Percentiles rank a stretch among this genome's conserved stretches.
These are phyloP conservation scores for Gossypium lobatum DNA, from an alignment of 441 rosid species.

Conservation along the genomic window DNA sequence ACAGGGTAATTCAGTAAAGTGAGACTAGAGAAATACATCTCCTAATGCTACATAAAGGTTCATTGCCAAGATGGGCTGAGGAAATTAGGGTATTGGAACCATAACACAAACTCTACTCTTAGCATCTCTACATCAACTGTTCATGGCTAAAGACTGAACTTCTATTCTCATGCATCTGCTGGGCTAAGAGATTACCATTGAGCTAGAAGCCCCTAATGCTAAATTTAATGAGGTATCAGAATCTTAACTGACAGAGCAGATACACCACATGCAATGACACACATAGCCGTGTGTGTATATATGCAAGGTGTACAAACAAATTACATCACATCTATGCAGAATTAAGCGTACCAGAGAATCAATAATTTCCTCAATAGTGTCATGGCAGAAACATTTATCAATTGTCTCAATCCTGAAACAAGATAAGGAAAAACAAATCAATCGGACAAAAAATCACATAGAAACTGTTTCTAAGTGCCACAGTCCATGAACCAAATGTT, in stretches of 20 bases:
- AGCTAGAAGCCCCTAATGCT: background rate
- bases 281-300: background rate
- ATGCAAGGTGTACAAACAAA: background rate
- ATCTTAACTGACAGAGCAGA: background rate
- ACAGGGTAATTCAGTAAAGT: background rate
- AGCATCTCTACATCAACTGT: background rate
- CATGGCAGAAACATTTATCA: constrained; percentile 77
- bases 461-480: background rate
- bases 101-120: background rate
- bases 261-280: background rate
- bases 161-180: background rate
- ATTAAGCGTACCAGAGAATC: constrained; percentile 56
- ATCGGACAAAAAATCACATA: constrained; percentile 4
- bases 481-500: constrained; percentile 11
- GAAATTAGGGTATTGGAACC: background rate
- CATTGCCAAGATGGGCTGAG: background rate
- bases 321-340: background rate
- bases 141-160: background rate
- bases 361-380: constrained; percentile 77
- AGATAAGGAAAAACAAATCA: background rate
- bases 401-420: constrained; percentile 63
- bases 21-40: constrained; percentile 1
- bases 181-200: background rate
- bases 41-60: background rate
- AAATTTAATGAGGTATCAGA: background rate